Base-by-base conservation (phyloP, 768 basidiomycete genomes). In the Xerocomus brunneocitrinus region DNA sequence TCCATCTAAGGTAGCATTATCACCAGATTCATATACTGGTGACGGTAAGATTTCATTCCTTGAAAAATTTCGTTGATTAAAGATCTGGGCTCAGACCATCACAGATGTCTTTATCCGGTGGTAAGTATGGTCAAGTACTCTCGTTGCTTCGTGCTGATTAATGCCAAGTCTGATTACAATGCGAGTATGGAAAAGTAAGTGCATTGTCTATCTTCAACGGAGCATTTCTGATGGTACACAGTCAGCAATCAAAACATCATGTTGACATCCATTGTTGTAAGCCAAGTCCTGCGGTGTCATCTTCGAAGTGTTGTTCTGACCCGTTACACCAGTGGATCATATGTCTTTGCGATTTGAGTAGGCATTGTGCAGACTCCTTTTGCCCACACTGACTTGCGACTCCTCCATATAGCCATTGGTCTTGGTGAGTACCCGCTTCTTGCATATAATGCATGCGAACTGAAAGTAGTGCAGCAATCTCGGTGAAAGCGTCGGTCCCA, bases 11-110 rank as follows among this genome's bases (percentile, higher is more conserved):
- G 24, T 3, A n/a, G 0, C 13, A 6, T 38, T 34, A 13, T 10
- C 13, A 10, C 25, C 36, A 84, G 82, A 65, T 78, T n/a, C 80
- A 83, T 64, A 79, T 81, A 4, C 66, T 75, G 0, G 69, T 77
- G 6, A 85, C 82, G 8, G 81, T 82, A 54, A 68, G 78, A 14
- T 47, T 51, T 30, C 10, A 13, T 45, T 13, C 7, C 50, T 38
- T 5, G 39, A 38, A 19, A 22, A 12, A 2, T 38, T 30, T 42
- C 28, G 38, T 32, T 13, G 30, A 28, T 3, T n/a, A 35, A 28
- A 3, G 30, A 50, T n/a, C 45, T 32, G 51, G 10, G 24, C 52
- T 38, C 19, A 83, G 82, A 71, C 75, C 0, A 47, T 79, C 38
- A 75, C 76, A 12, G 74, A 82, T 58, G 79, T 78, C 56, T 66